Conservation (phyloP, 2,329 filamentous ascomycete species). For the Phaeosphaeriaceae sp. region DNA sequence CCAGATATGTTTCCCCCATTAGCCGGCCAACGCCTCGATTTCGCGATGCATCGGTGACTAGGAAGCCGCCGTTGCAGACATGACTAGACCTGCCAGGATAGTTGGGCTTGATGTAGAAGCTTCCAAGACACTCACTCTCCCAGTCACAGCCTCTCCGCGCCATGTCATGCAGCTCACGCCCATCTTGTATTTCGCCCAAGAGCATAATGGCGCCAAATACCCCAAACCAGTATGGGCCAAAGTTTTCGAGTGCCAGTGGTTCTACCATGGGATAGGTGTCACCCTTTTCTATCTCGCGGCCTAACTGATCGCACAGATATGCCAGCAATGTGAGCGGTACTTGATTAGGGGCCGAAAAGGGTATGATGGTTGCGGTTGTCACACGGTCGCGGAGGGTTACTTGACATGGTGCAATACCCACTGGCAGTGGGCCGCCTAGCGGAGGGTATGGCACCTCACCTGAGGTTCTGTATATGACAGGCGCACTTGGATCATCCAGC, state of each 20-base stretch:
- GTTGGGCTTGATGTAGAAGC: conserved; percentile 94
- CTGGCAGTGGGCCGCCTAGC: conserved; percentile 67
- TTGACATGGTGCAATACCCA: conserved; percentile 73
- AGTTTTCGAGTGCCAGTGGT: conserved; percentile 73
- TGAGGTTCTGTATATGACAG: conserved; percentile 73
- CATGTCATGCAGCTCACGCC: conserved; percentile 59
- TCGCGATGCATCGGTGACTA: conserved; percentile 56
- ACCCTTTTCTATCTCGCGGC: conserved; percentile 88
- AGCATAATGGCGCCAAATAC: conserved; percentile 91
- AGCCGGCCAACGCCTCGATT: conserved; percentile 58
- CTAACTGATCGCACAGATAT: conserved; percentile 83
- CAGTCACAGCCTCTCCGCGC: conserved; percentile 65
- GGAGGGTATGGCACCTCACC: conserved; percentile 70
- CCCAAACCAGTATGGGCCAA: conserved; percentile 87
- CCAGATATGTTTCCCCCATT: conserved; percentile 60
- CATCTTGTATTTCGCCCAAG: conserved; percentile 69
- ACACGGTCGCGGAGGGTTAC: conserved; percentile 84
- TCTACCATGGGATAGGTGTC: conserved; percentile 92
- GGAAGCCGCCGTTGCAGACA: conserved; percentile 72
- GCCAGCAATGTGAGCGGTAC: conserved; percentile 76
- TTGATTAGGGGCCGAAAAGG: conserved; percentile 76
- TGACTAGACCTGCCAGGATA: conserved; percentile 91
- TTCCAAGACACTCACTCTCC: conserved; percentile 81
- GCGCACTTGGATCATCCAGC: conserved; percentile 75
- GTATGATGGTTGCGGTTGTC: conserved; percentile 82